Evolutionary conservation across 129 eudicot genomes (phyloP).

Genomic region (Mikania micrantha): DNA sequence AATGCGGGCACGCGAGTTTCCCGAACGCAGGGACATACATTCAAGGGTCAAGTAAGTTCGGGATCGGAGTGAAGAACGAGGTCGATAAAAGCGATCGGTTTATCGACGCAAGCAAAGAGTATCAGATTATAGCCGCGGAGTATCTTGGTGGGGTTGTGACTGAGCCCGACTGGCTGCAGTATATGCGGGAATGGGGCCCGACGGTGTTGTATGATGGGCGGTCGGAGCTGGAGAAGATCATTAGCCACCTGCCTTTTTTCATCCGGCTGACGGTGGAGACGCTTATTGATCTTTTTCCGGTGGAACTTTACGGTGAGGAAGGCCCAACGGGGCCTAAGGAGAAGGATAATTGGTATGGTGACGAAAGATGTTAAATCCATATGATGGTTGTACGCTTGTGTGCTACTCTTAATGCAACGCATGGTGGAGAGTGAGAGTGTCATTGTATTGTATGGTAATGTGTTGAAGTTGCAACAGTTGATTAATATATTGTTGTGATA

Average conservation of each 20-base stretch:
- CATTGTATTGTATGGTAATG: neutral
- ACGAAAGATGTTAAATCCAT: conserved; percentile 61
- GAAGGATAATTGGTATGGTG: conserved; percentile 96
- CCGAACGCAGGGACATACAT: conserved; percentile 77
- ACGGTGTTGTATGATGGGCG: conserved; percentile 61
- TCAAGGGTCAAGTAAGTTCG: conserved; percentile 62
- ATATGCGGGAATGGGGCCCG: conserved; percentile 98
- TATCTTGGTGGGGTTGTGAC: conserved; percentile 50
- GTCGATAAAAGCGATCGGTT: conserved; percentile 49
- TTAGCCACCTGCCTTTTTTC: conserved; percentile 64
- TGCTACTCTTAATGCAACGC: conserved; percentile 10
- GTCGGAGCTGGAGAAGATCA: conserved; percentile 73
- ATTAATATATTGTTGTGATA: neutral
- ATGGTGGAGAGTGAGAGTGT: neutral
- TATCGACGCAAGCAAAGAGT: conserved; percentile 59
- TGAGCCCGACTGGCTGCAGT: conserved; percentile 89
- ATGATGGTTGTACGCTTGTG: conserved; percentile 23
- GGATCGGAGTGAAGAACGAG: conserved; percentile 73
- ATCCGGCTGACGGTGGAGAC: conserved; percentile 66
- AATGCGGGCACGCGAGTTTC: conserved; percentile 76
- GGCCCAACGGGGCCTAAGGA: conserved; percentile 99
- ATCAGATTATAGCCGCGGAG: conserved; percentile 75
- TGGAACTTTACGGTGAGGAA: conserved; percentile 83
- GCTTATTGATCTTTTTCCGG: conserved; percentile 61
- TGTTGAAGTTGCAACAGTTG: neutral